Conservation (phyloP, 208 protist genomes). For the Leishmania aethiopica region DNA sequence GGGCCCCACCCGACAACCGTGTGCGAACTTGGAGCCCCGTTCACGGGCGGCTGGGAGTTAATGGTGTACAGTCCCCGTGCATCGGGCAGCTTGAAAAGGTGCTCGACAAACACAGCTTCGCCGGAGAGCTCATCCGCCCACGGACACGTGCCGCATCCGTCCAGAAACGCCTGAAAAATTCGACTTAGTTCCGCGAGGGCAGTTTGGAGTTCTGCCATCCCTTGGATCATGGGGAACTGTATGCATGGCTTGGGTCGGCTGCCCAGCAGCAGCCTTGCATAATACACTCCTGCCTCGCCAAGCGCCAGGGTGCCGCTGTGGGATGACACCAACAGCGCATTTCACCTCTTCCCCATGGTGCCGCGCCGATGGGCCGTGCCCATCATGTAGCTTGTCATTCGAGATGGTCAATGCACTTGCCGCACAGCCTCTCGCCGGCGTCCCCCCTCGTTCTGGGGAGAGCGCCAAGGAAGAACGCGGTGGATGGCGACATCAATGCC, state of each 20-base stretch:
- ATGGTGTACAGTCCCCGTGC: constrained; percentile 92
- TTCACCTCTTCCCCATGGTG: constrained; percentile 87
- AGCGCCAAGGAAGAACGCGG: constrained; percentile 56
- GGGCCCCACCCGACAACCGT: constrained; percentile 69
- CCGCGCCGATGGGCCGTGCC: constrained; percentile 89
- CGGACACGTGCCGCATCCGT: constrained; percentile 58
- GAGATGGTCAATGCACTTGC: constrained; percentile 93
- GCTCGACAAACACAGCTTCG: constrained; percentile 69
- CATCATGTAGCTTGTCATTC: constrained; percentile 88
- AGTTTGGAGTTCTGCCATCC: constrained; percentile 31
- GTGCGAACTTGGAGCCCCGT: constrained; percentile 80
- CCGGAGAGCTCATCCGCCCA: constrained; percentile 71
- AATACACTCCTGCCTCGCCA: constrained; percentile 74
- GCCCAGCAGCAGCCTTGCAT: constrained; percentile 48
- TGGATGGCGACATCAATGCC: constrained; percentile 42
- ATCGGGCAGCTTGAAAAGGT: constrained; percentile 80
- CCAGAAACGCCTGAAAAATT: constrained; percentile 50
- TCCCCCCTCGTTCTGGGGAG: constrained; percentile 55
- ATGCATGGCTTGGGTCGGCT: constrained; percentile 44
- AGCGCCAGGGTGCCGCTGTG: constrained; percentile 70
- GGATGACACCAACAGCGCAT: constrained; percentile 57
- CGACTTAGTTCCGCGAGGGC: constrained; percentile 41
- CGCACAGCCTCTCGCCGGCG: constrained; percentile 70
- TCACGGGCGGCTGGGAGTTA: constrained; percentile 92
- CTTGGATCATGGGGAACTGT: constrained; percentile 37